phyloP scores from a whole-genome alignment of 1,284 basidiomycete genomes.

The Ceratobasidium sp. region DNA sequence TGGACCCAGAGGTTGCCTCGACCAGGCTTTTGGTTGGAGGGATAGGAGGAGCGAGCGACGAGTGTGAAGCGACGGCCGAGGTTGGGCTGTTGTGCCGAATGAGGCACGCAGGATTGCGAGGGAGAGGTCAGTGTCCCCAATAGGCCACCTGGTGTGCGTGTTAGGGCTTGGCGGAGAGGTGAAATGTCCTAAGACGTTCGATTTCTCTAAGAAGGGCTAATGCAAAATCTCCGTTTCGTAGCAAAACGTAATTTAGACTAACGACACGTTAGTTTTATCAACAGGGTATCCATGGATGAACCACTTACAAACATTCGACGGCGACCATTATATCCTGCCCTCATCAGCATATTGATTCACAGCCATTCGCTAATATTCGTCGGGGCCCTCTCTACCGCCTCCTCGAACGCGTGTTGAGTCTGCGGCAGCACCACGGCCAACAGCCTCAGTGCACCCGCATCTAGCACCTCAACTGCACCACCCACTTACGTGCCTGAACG shows the following conservation, averaged over 20 bases:
- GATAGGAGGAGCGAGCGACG: constrained; percentile 77
- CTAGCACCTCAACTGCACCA: constrained; percentile 84
- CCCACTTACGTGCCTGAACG: constrained; percentile 81
- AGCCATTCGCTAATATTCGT: constrained; percentile 87
- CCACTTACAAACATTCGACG: constrained; percentile 72
- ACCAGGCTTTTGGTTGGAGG: constrained; percentile 54
- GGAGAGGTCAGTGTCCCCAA: constrained; percentile 87
- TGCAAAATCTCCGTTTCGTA: constrained; percentile 87
- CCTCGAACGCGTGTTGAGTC: constrained; percentile 79
- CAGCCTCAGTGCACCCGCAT: constrained; percentile 76
- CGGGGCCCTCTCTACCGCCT: constrained; percentile 73
- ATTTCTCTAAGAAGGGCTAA: constrained; percentile 80
- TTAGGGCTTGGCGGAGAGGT: constrained; percentile 68
- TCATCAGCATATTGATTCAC: constrained; percentile 88
- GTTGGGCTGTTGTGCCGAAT: constrained; percentile 82
- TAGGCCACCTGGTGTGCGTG: constrained; percentile 68
- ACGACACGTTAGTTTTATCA: neutral
- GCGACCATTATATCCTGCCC: constrained; percentile 81
- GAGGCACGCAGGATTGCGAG: constrained; percentile 83
- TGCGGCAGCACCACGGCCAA: constrained; percentile 74
- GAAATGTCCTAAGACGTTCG: constrained; percentile 78
- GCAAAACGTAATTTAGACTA: constrained; percentile 84
- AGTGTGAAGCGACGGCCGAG: constrained; percentile 76
- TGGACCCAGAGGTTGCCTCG: constrained; percentile 49
- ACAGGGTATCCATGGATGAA: constrained; percentile 45